These are phyloP conservation scores for Calocera cornea DNA, from an alignment of 768 basidiomycete species.

Conservation along the genomic window DNA sequence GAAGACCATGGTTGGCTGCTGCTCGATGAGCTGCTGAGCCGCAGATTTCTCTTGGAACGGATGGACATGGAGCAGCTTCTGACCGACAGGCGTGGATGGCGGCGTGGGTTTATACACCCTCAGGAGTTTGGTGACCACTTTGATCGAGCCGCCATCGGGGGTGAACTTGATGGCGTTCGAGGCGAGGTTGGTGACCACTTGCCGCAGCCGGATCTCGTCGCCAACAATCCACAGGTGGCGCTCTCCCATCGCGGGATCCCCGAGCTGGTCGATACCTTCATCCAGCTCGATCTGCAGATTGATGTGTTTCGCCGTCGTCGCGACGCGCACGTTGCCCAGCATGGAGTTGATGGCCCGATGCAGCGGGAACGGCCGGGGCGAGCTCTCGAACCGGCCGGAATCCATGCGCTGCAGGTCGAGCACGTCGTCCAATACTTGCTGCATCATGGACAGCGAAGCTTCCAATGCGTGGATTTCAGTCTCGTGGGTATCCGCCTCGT, in stretches of 20 bases:
- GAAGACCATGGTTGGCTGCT: conserved; percentile 6
- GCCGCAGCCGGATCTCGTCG: conserved; percentile 68
- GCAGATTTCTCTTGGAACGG: neutral
- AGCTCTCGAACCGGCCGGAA: conserved; percentile 6
- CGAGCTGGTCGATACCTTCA: conserved; percentile 27
- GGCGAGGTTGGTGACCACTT: conserved; percentile 72
- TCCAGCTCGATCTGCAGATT: conserved; percentile 59
- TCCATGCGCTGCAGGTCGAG: conserved; percentile 71
- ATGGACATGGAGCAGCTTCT: neutral
- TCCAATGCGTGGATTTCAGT: neutral
- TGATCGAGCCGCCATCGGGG: conserved; percentile 37
- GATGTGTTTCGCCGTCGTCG: conserved; percentile 52
- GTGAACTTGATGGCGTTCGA: conserved; percentile 33
- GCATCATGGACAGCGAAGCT: conserved; percentile 2
- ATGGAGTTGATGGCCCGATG: conserved; percentile 66
- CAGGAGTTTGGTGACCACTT: conserved; percentile 44
- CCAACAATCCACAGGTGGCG: conserved; percentile 57
- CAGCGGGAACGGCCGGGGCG: conserved; percentile 47
- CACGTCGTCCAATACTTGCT: conserved; percentile 58
- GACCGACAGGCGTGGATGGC: neutral
- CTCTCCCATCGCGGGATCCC: conserved; percentile 3
- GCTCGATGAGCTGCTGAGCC: neutral
- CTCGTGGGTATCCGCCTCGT: neutral
- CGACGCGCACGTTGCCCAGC: conserved; percentile 52
- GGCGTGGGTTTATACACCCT: conserved; percentile 15